These are phyloP conservation scores for Leucoagaricus sp. DNA, from an alignment of 1,284 basidiomycete species.

Conservation along the genomic window DNA sequence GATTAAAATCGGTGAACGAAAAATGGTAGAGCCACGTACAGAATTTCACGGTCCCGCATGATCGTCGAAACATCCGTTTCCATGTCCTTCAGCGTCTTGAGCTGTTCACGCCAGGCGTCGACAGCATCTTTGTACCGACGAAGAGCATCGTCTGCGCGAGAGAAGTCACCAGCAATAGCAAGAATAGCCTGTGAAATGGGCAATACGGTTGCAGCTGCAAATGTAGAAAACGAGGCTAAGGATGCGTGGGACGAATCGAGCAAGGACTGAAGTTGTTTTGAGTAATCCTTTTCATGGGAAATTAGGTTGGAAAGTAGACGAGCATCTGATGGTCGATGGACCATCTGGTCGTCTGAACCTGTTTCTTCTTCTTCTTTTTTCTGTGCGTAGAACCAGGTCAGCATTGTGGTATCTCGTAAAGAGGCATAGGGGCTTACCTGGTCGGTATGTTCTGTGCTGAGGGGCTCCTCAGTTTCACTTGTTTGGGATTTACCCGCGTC, in stretches of 20 bases:
- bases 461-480: not conserved
- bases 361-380: not conserved
- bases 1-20: conserved; percentile 2
- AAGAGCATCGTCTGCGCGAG: conserved; percentile 68
- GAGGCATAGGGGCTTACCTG: not conserved
- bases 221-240: conserved; percentile 68
- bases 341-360: conserved; percentile 44
- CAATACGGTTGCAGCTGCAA: conserved; percentile 65
- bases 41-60: conserved; percentile 73
- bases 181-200: conserved; percentile 58
- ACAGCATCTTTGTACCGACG: conserved; percentile 57
- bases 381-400: conserved; percentile 3
- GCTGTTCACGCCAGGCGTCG: conserved; percentile 64
- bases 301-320: conserved; percentile 69
- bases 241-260: conserved; percentile 62
- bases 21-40: conserved; percentile 49
- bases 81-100: conserved; percentile 58
- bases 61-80: conserved; percentile 73
- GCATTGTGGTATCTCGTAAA: not conserved
- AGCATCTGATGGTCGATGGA: conserved; percentile 71
- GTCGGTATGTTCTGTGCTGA: not conserved
- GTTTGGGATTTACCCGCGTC: conserved; percentile 2
- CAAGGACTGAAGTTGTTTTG: conserved; percentile 55
- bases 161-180: conserved; percentile 57
- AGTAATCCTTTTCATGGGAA: conserved; percentile 69